Evolutionary conservation across 164 flowering plant genomes (phyloP).

Genomic region (Litsea cubeba): DNA sequence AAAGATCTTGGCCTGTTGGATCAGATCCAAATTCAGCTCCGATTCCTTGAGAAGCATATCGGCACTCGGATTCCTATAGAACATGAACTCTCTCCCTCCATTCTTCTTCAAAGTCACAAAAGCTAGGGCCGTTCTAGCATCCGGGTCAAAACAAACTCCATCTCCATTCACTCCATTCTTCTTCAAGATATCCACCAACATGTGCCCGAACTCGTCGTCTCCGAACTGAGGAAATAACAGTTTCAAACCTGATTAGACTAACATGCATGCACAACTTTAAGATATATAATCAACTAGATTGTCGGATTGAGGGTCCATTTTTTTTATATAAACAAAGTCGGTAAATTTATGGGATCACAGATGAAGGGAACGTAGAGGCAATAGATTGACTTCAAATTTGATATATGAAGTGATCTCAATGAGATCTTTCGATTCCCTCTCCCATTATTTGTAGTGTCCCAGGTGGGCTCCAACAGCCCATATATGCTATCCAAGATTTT

Average conservation of each 20-base stretch:
- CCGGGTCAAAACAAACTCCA: constrained; percentile 46
- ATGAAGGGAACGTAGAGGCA: too few relatives aligned
- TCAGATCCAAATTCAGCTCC: constrained; percentile 49
- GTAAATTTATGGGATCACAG: too few relatives aligned
- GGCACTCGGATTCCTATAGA: constrained; percentile 72
- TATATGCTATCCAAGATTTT: too few relatives aligned
- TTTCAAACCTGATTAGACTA: neutral
- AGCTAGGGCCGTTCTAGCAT: constrained; percentile 66
- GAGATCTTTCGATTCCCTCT: too few relatives aligned
- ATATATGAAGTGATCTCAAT: too few relatives aligned
- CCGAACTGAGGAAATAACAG: constrained; percentile 38
- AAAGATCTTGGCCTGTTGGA: constrained; percentile 48
- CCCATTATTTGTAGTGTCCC: too few relatives aligned
- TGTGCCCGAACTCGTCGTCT: constrained; percentile 70
- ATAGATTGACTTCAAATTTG: too few relatives aligned
- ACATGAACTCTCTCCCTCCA: constrained; percentile 78
- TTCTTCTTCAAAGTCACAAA: constrained; percentile 53
- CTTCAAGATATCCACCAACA: constrained; percentile 55
- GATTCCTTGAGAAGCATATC: constrained; percentile 60
- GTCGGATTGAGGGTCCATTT: too few relatives aligned
- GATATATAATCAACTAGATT: too few relatives aligned
- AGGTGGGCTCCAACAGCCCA: too few relatives aligned
- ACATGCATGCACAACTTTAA: neutral
- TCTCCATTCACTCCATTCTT: constrained; percentile 42
- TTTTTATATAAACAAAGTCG: too few relatives aligned